Percentiles rank a stretch among this genome's conserved stretches.
Evolutionary conservation across 2,329 filamentous ascomycete species (phyloP).

Genomic region (Hypoxylon sp.): DNA sequence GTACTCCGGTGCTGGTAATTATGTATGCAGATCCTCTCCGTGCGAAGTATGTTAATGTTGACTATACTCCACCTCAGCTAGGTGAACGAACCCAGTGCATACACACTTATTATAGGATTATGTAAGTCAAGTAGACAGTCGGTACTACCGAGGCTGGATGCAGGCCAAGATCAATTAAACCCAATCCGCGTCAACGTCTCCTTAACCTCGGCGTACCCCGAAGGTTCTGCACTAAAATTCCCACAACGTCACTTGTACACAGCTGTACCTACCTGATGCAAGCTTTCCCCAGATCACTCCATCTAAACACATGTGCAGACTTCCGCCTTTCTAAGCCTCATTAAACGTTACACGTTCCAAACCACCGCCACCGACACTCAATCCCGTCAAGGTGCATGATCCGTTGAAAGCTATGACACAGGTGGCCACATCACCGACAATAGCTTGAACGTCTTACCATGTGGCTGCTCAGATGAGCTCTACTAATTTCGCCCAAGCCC

Average conservation of each 20-base stretch:
- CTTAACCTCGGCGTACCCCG: slow-evolving; percentile 41
- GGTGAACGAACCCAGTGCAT: background rate
- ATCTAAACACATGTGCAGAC: slow-evolving; percentile 3
- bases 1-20: background rate
- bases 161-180: slow-evolving; percentile 21
- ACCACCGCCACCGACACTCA: background rate
- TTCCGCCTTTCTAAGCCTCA: slow-evolving; percentile 41
- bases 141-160: slow-evolving; percentile 35
- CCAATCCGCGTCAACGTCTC: slow-evolving; percentile 18
- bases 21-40: background rate
- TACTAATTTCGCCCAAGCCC: slow-evolving; percentile 85
- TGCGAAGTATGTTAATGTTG: background rate
- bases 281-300: slow-evolving; percentile 32
- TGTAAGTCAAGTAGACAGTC: slow-evolving; percentile 9
- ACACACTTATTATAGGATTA: slow-evolving; percentile 4
- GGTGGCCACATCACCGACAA: slow-evolving; percentile 21
- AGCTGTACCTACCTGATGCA: no score
- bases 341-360: slow-evolving; percentile 43
- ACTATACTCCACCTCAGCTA: background rate
- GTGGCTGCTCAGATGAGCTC: slow-evolving; percentile 59
- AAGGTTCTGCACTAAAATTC: slow-evolving; percentile 21
- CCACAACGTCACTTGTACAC: slow-evolving; percentile 37
- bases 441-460: slow-evolving; percentile 26
- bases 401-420: slow-evolving; percentile 21
- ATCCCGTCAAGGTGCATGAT: background rate